These are phyloP conservation scores for Gaeumannomyces tritici DNA, from an alignment of 2,329 filamentous ascomycete species.

Conservation along the genomic window DNA sequence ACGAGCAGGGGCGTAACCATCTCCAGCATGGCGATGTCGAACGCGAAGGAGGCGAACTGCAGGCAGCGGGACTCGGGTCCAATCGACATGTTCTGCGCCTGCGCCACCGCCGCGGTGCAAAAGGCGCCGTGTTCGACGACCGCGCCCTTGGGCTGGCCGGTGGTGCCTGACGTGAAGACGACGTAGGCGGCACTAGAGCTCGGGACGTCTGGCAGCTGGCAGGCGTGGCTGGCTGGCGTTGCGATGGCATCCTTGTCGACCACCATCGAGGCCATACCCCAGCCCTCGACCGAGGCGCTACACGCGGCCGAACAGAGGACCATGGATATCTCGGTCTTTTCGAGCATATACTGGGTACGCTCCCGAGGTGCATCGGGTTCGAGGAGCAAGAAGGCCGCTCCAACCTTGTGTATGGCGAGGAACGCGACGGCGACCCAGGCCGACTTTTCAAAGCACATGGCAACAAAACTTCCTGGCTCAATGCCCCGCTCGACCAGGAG, in stretches of 20 bases:
- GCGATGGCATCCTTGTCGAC: not conserved
- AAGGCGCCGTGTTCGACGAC: not conserved
- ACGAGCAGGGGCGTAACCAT: slow-evolving; percentile 22
- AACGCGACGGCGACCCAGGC: slow-evolving; percentile 10
- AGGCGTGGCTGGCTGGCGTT: not conserved
- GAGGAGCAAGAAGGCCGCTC: slow-evolving; percentile 14
- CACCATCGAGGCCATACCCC: not conserved
- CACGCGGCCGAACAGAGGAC: not conserved
- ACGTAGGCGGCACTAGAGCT: slow-evolving; percentile 20
- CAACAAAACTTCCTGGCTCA: slow-evolving; percentile 9
- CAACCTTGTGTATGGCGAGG: slow-evolving; percentile 16
- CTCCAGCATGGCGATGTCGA: slow-evolving; percentile 14
- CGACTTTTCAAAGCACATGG: slow-evolving; percentile 15
- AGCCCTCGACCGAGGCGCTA: not conserved
- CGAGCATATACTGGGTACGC: slow-evolving; percentile 6
- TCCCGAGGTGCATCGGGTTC: slow-evolving; percentile 9
- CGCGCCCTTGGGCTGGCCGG: slow-evolving; percentile 43
- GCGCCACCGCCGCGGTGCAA: not conserved
- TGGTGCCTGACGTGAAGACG: slow-evolving; percentile 49
- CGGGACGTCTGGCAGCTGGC: not conserved
- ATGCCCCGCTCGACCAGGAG: slow-evolving; percentile 7
- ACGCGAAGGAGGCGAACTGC: not conserved
- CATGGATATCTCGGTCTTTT: not conserved
- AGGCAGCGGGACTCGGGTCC: not conserved
- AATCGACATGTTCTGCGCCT: not conserved